Evolutionary conservation across 306 rosid species (phyloP), one percentile per base, ranked within the genome.

Genomic region (Vigna radiata): DNA sequence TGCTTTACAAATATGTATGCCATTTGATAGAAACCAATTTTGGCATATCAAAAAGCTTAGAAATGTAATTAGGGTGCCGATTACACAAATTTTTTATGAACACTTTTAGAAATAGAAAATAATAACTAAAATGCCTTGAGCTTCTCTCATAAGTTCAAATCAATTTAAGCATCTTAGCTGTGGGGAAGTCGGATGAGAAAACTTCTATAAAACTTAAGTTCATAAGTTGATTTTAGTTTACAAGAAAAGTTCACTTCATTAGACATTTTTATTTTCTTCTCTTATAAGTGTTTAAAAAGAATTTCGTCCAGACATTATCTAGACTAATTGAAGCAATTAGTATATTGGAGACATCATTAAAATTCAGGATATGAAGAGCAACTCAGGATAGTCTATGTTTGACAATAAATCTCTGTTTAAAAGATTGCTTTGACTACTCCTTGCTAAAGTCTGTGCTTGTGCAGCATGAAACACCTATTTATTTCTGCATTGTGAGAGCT

Each of bases 401-500:
- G 47, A 27, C 49, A 12, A 68, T 13, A 67, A 54, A 29, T 13
- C 29, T 25, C 47, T 29, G 21, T 56, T 44, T 55, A 29, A 41
- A 53, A 8, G 75, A 54, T 27, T 67, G 7, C 2, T 77, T 77
- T 31, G 23, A 41, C 37, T 62, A 43, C 41, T 66, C 36, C 81
- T 77, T 39, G 18, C 29, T 17, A 4, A 41, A 23, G 55, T 76
- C 55, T 49, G 6, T 63, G 44, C 52, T 25, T 66, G 47, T 53
- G 58, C 14, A 39, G 31, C 56, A 23, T 67, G 58, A 9, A 23
- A 19, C 21, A 37, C 53, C 16, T 23, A 52, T 46, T 63, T 64
- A 50, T 76, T 39, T 76, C 47, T 68, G 14, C 46, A 21, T 68
- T 14, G 23, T 36, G 49, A 48, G 76, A 74, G 50, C 50, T 67